Conservation (phyloP, 495 filamentous ascomycete genomes). For the Tetracladium setigerum region DNA sequence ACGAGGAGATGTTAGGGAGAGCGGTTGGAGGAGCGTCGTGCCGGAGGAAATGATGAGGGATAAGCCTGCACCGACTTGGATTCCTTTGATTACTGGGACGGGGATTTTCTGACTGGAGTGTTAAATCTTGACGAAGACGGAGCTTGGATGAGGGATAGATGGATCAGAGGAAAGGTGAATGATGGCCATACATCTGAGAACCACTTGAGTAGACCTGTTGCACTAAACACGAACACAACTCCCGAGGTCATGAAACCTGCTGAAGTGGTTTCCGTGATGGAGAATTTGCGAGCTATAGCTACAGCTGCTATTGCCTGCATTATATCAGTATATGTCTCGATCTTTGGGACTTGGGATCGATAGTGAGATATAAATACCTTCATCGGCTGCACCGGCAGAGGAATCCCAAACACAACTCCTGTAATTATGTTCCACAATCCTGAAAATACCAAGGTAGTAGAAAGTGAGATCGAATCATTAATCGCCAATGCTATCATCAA, state of each 20-base stretch:
- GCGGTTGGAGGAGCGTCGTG: constrained; percentile 47
- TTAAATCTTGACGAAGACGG: neutral
- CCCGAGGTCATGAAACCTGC: constrained; percentile 70
- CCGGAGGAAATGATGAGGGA: constrained; percentile 70
- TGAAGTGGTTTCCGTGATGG: constrained; percentile 59
- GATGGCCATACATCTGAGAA: constrained; percentile 49
- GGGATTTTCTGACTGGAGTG: constrained; percentile 41
- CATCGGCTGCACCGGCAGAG: constrained; percentile 82
- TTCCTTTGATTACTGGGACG: constrained; percentile 82
- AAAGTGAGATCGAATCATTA: constrained; percentile 66
- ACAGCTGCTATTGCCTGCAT: constrained; percentile 79
- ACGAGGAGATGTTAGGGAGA: constrained; percentile 51
- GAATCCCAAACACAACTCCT: constrained; percentile 75
- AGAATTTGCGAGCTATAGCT: constrained; percentile 61
- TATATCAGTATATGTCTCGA: constrained; percentile 2
- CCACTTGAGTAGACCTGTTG: constrained; percentile 66
- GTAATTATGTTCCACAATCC: constrained; percentile 81
- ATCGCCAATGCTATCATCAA: constrained; percentile 76
- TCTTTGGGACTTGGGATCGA: neutral
- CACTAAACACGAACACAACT: constrained; percentile 65
- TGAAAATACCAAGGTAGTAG: constrained; percentile 79
- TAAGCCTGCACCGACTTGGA: constrained; percentile 86
- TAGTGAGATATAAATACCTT: constrained; percentile 33
- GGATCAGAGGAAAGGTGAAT: no score
- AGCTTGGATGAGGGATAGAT: no score